Base-by-base conservation (phyloP, 345 rosid genomes). In the Rhodomyrtus tomentosa region DNA sequence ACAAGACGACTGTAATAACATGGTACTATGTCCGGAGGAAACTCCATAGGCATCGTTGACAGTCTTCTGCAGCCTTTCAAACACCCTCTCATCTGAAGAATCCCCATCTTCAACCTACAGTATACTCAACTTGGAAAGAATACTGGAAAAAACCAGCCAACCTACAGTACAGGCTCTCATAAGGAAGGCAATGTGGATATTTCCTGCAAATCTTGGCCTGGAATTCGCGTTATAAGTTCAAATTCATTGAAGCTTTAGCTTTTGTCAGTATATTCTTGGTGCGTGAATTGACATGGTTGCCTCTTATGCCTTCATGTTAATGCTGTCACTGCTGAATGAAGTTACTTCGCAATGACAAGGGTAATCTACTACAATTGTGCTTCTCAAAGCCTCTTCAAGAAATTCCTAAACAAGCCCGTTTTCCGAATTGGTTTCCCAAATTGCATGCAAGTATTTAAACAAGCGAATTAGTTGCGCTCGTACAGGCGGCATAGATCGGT, bases 31-130 rank as follows among this genome's bases (percentile, higher is more conserved):
- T 68, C 79, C 36, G 24, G 79, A 8, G 8, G 79, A 36, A 68
- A 38, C 48, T 53, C 62, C 72, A 84, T 79, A 54, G 42, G 86
- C 87, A 86, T 89, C 89, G 51, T 51, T 16, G 27, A 91, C 86
- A 40, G 88, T 79, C 84, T 80, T 89, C 49, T 86, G 89, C 80
- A 92, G 48, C 80, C 89, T 89, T 81, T 90, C 88, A 48, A 56
- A 82, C 32, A 89, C 84, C 55, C 87, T 89, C 25, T 85, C 84
- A 21, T 86, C 86, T 80, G 90, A 87, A 55, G 55, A 80, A 42
- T 24, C 83, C 12, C 88, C 27, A 48, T 84, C 91, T 40, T 81
- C 81, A 49, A 88, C 87, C 93, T 91, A 83, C 83, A 84, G 8
- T 16, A 36, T 38, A 58, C 50, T 6, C 58, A 56, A 45, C 45